phyloP scores from a whole-genome alignment of 164 flowering plant species.

The Liriodendron chinense region DNA sequence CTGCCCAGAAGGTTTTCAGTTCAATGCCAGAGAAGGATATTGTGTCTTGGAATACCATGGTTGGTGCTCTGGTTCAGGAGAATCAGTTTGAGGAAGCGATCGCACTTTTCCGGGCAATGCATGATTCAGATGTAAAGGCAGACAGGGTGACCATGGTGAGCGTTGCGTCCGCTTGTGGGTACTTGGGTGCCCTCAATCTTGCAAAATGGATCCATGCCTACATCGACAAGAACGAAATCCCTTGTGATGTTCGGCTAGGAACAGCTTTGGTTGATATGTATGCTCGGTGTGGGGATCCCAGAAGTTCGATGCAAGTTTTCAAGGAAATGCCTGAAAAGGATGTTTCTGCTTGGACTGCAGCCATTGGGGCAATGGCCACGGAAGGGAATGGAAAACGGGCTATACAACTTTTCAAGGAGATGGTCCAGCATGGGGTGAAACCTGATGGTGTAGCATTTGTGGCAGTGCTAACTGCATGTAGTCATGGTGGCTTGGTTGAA shows the following conservation, averaged over 20 bases:
- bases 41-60: slow-evolving; percentile 58
- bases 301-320: slow-evolving; percentile 41
- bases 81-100: slow-evolving; percentile 46
- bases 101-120: slow-evolving; percentile 47
- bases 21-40: slow-evolving; percentile 38
- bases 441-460: slow-evolving; percentile 49
- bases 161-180: slow-evolving; percentile 55
- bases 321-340: slow-evolving; percentile 33
- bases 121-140: slow-evolving; percentile 39
- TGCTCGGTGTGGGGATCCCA: slow-evolving; percentile 52
- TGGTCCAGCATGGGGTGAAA: slow-evolving; percentile 40
- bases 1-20: slow-evolving; percentile 38
- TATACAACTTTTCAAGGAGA: slow-evolving; percentile 37
- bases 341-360: slow-evolving; percentile 58
- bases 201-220: slow-evolving; percentile 45
- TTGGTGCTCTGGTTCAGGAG: slow-evolving; percentile 43
- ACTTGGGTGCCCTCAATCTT: slow-evolving; percentile 47
- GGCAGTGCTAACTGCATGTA: slow-evolving; percentile 47
- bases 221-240: slow-evolving; percentile 29
- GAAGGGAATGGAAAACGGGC: slow-evolving; percentile 44
- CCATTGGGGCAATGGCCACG: slow-evolving; percentile 51
- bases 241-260: slow-evolving; percentile 35
- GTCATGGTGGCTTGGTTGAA: slow-evolving; percentile 48
- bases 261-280: slow-evolving; percentile 64
- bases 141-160: slow-evolving; percentile 57